phyloP scores from a whole-genome alignment of 805 yeast genomes.

The Jamesozyma rosinii region DNA sequence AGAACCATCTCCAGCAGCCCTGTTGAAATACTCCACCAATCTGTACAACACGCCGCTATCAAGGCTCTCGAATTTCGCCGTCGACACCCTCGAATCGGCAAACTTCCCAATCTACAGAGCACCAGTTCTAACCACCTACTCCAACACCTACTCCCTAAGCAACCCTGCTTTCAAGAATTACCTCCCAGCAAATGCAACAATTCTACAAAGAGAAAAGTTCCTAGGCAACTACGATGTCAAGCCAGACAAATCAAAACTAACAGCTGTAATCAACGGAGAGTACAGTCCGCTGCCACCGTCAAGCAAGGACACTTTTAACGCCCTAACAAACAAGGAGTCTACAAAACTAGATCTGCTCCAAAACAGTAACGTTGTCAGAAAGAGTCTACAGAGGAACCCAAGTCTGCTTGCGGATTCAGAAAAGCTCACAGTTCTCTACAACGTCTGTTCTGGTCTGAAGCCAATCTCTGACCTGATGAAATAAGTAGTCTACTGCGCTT shows the following conservation, averaged over 20 bases:
- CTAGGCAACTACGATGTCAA: slow-evolving; percentile 16
- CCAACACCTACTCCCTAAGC: slow-evolving; percentile 43
- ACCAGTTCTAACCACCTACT: slow-evolving; percentile 11
- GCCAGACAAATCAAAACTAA: slow-evolving; percentile 10
- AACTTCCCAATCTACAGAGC: slow-evolving; percentile 22
- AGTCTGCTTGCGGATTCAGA: slow-evolving; percentile 8
- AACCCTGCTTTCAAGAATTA: slow-evolving; percentile 47
- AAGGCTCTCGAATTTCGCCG: slow-evolving; percentile 16
- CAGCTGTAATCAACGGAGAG: slow-evolving; percentile 17
- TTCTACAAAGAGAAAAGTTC: slow-evolving; percentile 19
- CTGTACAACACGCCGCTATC: slow-evolving; percentile 14
- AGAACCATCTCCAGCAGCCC: slow-evolving; percentile 19
- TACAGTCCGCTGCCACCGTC: slow-evolving; percentile 10
- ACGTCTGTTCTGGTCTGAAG: slow-evolving; percentile 27
- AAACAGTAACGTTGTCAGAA: slow-evolving; percentile 20
- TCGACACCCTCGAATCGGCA: slow-evolving; percentile 14
- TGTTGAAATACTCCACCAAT: slow-evolving; percentile 19
- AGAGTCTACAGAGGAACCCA: slow-evolving; percentile 17
- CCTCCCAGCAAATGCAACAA: slow-evolving; percentile 43
- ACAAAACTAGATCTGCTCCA: slow-evolving; percentile 11
- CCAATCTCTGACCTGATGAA: slow-evolving; percentile 19
- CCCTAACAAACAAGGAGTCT: slow-evolving; percentile 13
- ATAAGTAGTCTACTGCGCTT: not conserved
- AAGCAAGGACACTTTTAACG: slow-evolving; percentile 8
- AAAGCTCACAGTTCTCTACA: slow-evolving; percentile 14